Evolutionary conservation across 768 basidiomycete genomes (phyloP), one percentile per base, ranked within the genome.

Genomic region (Lentinula boryana): DNA sequence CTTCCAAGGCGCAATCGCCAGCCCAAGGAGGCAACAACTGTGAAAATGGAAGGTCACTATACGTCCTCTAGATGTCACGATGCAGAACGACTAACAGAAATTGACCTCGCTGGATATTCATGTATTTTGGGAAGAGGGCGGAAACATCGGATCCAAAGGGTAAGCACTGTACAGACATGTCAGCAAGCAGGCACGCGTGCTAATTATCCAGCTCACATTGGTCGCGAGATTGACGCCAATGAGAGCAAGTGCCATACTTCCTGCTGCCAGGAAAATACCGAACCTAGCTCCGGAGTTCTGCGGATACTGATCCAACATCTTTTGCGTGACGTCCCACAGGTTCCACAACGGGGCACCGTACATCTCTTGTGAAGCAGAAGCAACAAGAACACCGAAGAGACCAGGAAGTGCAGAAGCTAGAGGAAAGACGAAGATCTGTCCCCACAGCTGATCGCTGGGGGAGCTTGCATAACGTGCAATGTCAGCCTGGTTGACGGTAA

Each of bases 1-100:
- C 46, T 64, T 63, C 65, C 65, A 66, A 27, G 65, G 65, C 3
- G 32, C 49, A 18, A 66, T 64, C 10, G 64, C 65, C 16, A 64
- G 38, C 16, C 64, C 65, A 27, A 66, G 64, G 5, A 66, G 33
- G 35, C 54, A 60, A 33, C 65, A 62, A 5, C 55, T 56, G 23
- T 43, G 40, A 40, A 15, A 36, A 55, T 21, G 7, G 18, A 40
- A n/a, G 15, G 27, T 35, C 23, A n/a, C 33, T n/a, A 51, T 31
- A 31, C 7, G 32, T 32, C 32, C n/a, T 32, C 31, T 15, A 16
- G 31, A 16, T 51, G 13, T 4, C 33, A 51, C 27, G 32, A 51
- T 16, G 33, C 15, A 8, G 6, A 18, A 12, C 12, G 23, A 56
- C 36, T 27, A 13, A 56, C 55, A 66, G 15, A n/a, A 65, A 61